These are phyloP conservation scores for Chlorella sp. DNA, from an alignment of 139 green algal genomes.

Conservation along the genomic window DNA sequence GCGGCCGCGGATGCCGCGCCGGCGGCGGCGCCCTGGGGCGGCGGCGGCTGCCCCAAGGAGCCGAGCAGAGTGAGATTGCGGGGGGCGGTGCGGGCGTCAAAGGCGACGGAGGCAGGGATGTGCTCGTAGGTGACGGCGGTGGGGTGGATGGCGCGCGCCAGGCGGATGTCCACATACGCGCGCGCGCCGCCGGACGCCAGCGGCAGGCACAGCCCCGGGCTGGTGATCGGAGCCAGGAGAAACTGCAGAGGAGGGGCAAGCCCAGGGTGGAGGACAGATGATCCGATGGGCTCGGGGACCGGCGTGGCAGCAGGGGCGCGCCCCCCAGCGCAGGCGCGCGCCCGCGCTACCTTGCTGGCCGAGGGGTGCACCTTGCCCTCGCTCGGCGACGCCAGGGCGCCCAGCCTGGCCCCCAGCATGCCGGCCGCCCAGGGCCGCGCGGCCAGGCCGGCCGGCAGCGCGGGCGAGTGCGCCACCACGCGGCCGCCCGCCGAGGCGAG, in stretches of 20 bases:
- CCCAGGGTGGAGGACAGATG: too few relatives aligned
- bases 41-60: neutral
- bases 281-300: neutral
- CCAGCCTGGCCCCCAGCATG: neutral
- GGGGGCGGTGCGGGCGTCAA: slow-evolving; percentile 33
- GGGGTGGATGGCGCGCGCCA: slow-evolving; percentile 25
- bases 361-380: neutral
- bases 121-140: slow-evolving; percentile 42
- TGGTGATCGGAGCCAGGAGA: slow-evolving; percentile 19
- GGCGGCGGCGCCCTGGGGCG: neutral
- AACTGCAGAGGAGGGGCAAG: slow-evolving; percentile 16
- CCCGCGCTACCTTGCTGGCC: neutral
- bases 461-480: slow-evolving; percentile 32
- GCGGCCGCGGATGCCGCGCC: neutral
- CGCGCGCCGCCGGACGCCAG: slow-evolving; percentile 31
- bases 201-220: slow-evolving; percentile 38
- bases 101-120: slow-evolving; percentile 28
- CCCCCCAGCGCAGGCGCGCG: neutral
- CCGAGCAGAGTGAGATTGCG: slow-evolving; percentile 5
- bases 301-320: neutral
- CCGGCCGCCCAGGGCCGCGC: neutral
- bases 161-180: slow-evolving; percentile 39
- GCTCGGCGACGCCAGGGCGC: too few relatives aligned
- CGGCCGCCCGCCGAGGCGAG: slow-evolving; percentile 20
- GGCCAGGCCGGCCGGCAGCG: neutral